These are phyloP conservation scores for Nigrospora oryzae DNA, from an alignment of 2,329 filamentous ascomycete species.

Conservation along the genomic window DNA sequence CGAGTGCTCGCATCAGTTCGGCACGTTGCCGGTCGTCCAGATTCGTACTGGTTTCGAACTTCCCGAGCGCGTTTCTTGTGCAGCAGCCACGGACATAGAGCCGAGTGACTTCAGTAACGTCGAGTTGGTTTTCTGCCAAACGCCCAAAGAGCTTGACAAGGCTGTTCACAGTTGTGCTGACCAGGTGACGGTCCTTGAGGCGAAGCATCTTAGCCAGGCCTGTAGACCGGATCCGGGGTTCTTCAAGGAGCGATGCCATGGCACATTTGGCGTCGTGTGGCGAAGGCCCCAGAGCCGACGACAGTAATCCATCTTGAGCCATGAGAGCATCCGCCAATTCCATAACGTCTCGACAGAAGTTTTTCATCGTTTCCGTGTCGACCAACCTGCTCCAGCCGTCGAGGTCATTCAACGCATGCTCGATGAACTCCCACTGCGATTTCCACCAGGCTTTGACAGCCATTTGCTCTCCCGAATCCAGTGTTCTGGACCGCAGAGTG, in stretches of 20 bases:
- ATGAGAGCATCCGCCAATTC: slow-evolving; percentile 83
- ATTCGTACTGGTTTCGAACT: slow-evolving; percentile 64
- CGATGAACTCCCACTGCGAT: slow-evolving; percentile 72
- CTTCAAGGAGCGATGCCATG: slow-evolving; percentile 47
- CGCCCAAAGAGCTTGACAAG: slow-evolving; percentile 77
- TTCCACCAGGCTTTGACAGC: slow-evolving; percentile 75
- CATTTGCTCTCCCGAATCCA: slow-evolving; percentile 53
- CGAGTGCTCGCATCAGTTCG: slow-evolving; percentile 60
- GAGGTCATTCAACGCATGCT: slow-evolving; percentile 73
- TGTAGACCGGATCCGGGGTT: slow-evolving; percentile 54
- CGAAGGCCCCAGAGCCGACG: slow-evolving; percentile 49
- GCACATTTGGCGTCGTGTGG: slow-evolving; percentile 19
- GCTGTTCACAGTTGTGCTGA: slow-evolving; percentile 72
- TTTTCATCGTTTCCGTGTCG: slow-evolving; percentile 72
- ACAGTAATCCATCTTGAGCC: slow-evolving; percentile 75
- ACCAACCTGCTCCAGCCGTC: slow-evolving; percentile 74
- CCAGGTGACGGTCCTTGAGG: slow-evolving; percentile 78
- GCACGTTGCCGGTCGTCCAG: slow-evolving; percentile 76
- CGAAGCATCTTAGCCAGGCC: slow-evolving; percentile 83
- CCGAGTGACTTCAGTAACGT: slow-evolving; percentile 53
- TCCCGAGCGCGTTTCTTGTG: slow-evolving; percentile 47
- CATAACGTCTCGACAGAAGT: slow-evolving; percentile 93
- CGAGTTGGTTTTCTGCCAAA: slow-evolving; percentile 68
- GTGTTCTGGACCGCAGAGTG: slow-evolving; percentile 41
- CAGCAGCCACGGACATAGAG: slow-evolving; percentile 60